phyloP scores from a whole-genome alignment of 2,329 filamentous ascomycete species.

The Pseudocercospora fuligena region DNA sequence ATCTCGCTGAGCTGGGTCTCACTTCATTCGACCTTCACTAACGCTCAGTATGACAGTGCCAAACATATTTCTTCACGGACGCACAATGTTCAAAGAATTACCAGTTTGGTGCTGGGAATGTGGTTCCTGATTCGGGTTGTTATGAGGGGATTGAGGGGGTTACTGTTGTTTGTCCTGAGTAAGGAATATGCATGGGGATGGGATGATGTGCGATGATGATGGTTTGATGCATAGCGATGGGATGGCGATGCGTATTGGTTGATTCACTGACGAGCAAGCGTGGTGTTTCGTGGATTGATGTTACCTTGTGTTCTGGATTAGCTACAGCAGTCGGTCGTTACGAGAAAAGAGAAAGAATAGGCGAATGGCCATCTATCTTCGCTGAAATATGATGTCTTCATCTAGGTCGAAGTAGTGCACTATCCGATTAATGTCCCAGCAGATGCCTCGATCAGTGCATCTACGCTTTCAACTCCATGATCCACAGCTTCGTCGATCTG shows the following conservation, averaged over 20 bases:
- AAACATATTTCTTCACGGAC: not conserved
- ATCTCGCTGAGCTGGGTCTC: too few relatives aligned
- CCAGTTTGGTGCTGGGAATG: not conserved
- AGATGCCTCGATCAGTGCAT: not conserved
- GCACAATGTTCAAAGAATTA: not conserved
- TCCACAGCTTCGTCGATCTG: too few relatives aligned
- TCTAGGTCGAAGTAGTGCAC: too few relatives aligned
- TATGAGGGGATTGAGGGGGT: constrained; percentile 5
- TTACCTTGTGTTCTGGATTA: too few relatives aligned
- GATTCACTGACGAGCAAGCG: too few relatives aligned
- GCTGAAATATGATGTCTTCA: too few relatives aligned
- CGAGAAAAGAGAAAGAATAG: too few relatives aligned
- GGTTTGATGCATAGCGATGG: not conserved
- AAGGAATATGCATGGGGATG: not conserved
- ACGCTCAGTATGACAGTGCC: not conserved
- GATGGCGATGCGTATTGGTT: not conserved
- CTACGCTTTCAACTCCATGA: not conserved
- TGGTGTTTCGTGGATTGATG: too few relatives aligned
- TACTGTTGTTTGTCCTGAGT: not conserved
- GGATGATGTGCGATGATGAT: not conserved
- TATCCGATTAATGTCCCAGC: not conserved
- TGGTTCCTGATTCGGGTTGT: not conserved
- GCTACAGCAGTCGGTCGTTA: too few relatives aligned
- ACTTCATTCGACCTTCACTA: too few relatives aligned
- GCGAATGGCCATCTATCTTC: too few relatives aligned